These are phyloP conservation scores for Canariomyces notabilis DNA, from an alignment of 2,329 filamentous ascomycete species.

Conservation along the genomic window DNA sequence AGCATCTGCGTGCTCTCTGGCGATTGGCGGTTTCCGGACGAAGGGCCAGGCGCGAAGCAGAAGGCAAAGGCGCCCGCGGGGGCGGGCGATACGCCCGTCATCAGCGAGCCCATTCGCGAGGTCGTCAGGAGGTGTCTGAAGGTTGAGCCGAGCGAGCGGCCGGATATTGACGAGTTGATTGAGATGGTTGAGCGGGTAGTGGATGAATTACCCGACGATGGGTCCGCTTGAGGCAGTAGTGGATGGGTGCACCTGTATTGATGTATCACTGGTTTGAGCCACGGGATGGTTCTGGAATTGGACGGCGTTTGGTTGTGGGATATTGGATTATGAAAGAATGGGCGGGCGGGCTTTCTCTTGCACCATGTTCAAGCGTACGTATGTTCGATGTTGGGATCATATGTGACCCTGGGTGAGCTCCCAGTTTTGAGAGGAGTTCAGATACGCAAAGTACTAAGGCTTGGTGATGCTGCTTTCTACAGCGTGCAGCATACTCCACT, in stretches of 20 bases:
- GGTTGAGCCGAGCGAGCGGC: slow-evolving; percentile 82
- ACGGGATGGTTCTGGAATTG: background rate
- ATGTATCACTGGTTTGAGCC: background rate
- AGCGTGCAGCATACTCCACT: background rate
- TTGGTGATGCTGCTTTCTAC: background rate
- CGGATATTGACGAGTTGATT: slow-evolving; percentile 81
- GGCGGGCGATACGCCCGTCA: slow-evolving; percentile 44
- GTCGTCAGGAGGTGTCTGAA: slow-evolving; percentile 80
- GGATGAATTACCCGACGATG: slow-evolving; percentile 59
- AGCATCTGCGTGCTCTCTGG: slow-evolving; percentile 89
- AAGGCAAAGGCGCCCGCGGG: slow-evolving; percentile 27
- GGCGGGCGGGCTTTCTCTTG: slow-evolving; percentile 1
- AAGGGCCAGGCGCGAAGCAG: slow-evolving; percentile 57
- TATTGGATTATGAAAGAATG: background rate
- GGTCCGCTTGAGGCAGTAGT: slow-evolving; percentile 13
- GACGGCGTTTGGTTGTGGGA: slow-evolving; percentile 5
- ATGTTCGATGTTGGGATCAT: background rate
- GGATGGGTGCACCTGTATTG: background rate
- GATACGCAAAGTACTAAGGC: no score
- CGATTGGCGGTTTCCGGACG: slow-evolving; percentile 95
- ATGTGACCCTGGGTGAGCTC: background rate
- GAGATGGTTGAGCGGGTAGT: slow-evolving; percentile 70
- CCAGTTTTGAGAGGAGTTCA: no score
- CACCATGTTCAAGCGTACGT: background rate
- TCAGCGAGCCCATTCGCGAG: slow-evolving; percentile 79